Base-by-base conservation (phyloP, 495 filamentous ascomycete genomes). In the Bacidia rubella region DNA sequence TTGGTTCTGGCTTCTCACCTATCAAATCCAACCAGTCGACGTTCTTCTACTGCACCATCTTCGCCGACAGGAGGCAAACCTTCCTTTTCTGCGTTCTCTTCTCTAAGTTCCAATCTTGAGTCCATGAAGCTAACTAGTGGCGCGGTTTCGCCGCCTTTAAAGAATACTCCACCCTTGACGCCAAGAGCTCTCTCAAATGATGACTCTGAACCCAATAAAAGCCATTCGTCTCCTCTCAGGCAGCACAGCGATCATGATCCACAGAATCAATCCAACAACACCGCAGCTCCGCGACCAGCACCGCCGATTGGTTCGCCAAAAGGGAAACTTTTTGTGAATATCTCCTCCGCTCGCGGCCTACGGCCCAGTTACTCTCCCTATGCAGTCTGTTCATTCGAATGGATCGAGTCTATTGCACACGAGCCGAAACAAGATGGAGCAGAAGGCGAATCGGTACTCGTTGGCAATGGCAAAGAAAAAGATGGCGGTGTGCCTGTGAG, bases 381-480 rank as follows among this genome's bases (percentile, higher is more conserved):
- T 62, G 88, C 95, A 20, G 89, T 98, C 12, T 95, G 88, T 40
- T 90, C 94, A 22, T 98, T 96, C 60, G 92, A 98, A 63, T 86
- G 86, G 66, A 92, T 90, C 60, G 93, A 98, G 63, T 83, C 90
- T 58, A 95, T 98, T 47, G 96, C 92, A 10, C 85, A 82, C 53
- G 87, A 87, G 11, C 86, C 88, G 40, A 79, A 77, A 52, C 69
- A 71, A 52, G 74, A 75, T 11, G 71, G 68, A 25, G 54, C 55
- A 54, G 58, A 65, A 25, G 54, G 53, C 52, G 58, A 65, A 19
- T 15, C 29, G 15, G 29, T 7, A 7, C 61, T 63, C 1, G 68
- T 66, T 19, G 67, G 72, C 22, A 74, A 78, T 50, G 75, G 80
- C 32, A 67, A 76, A 61, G 56, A 62, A 65, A 69, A 74, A 71